Conservation (phyloP, 2,329 filamentous ascomycete species). For the Alternaria conjuncta region DNA sequence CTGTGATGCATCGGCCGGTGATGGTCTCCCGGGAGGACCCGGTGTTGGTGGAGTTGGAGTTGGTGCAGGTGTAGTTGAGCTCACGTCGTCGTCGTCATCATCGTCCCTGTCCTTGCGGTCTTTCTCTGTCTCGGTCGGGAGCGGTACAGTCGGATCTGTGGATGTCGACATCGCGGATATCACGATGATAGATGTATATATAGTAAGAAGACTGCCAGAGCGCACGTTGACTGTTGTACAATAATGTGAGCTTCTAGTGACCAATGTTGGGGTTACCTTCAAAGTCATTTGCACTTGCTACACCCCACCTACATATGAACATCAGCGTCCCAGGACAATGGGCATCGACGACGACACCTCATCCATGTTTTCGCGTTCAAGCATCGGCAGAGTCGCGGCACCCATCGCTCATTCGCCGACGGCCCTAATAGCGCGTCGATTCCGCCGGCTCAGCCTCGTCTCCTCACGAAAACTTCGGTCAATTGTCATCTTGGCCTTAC, state of each 20-base stretch:
- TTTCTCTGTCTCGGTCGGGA: constrained; percentile 12
- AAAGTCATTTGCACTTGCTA: neutral
- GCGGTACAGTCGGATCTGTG: constrained; percentile 16
- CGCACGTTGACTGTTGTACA: neutral
- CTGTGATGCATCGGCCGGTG: neutral
- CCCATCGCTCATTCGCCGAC: constrained; percentile 2
- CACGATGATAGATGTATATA: neutral
- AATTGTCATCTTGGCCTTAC: neutral
- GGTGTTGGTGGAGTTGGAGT: neutral
- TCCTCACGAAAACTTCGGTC: neutral
- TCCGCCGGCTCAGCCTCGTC: constrained; percentile 7
- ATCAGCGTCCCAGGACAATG: neutral
- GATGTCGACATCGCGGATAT: constrained; percentile 11
- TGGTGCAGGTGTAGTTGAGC: neutral
- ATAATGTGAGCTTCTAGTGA: neutral
- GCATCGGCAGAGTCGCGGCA: constrained; percentile 3
- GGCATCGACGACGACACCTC: neutral
- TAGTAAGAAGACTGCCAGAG: neutral
- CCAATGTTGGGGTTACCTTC: neutral
- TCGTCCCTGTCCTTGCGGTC: constrained; percentile 8
- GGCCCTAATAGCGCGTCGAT: constrained; percentile 1
- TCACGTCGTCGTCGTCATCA: constrained; percentile 18
- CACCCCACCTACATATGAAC: neutral
- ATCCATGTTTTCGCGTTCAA: neutral
- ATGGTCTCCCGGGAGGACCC: neutral